Evolutionary conservation across 2,329 filamentous ascomycete genomes (phyloP).

Genomic region (Tolypocladium cylindrosporum): DNA sequence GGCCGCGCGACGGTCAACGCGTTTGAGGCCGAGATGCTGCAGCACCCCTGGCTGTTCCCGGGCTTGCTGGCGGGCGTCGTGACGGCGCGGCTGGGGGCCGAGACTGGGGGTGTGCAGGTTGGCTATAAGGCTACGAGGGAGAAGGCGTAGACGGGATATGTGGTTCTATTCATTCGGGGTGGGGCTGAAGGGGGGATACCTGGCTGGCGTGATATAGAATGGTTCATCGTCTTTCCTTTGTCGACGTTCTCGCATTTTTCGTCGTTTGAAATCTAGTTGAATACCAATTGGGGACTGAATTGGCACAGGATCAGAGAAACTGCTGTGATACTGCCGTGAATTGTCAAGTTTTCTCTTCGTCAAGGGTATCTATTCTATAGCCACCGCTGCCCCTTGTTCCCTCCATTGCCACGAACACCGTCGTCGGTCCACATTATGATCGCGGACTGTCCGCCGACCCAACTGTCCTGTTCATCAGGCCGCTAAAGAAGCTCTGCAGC

Average conservation of each 20-base stretch:
- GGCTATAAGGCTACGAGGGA: slow-evolving; percentile 14
- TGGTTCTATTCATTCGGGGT: background rate
- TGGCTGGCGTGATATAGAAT: background rate
- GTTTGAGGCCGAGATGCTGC: slow-evolving; percentile 84
- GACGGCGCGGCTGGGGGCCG: slow-evolving; percentile 59
- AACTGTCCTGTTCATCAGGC: slow-evolving; percentile 45
- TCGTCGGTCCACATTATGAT: background rate
- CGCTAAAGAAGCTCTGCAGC: slow-evolving; percentile 49
- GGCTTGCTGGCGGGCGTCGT: slow-evolving; percentile 71
- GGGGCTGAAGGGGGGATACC: background rate
- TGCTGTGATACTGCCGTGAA: background rate
- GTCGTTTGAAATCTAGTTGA: background rate
- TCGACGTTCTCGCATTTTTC: background rate
- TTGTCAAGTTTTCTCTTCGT: slow-evolving; percentile 1
- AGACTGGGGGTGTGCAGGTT: slow-evolving; percentile 19
- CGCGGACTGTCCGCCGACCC: slow-evolving; percentile 12
- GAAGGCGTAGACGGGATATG: slow-evolving; percentile 4
- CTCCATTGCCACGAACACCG: background rate
- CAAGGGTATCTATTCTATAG: slow-evolving; percentile 34
- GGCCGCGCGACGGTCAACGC: slow-evolving; percentile 69
- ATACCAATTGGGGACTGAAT: background rate
- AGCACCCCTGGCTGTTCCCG: slow-evolving; percentile 87
- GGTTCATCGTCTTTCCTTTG: background rate
- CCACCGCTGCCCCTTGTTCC: slow-evolving; percentile 4
- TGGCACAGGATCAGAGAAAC: background rate